A percentile compares a stretch with the other conserved stretches of the same genome.
Evolutionary conservation across 2,329 filamentous ascomycete genomes (phyloP).

Genomic region (Calonectria leucothoes): DNA sequence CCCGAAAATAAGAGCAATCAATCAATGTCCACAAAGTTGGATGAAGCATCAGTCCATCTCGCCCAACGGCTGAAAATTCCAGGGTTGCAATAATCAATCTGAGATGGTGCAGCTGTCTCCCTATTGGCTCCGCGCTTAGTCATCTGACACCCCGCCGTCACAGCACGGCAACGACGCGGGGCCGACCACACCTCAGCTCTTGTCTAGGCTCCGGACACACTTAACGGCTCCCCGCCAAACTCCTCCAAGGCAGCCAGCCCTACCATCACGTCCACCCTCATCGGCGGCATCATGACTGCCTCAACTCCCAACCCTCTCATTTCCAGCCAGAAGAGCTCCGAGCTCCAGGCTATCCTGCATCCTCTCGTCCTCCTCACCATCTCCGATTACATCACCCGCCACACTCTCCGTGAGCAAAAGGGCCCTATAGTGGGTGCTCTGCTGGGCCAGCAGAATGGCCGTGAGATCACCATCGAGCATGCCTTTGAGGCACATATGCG

Average conservation of each 20-base stretch:
- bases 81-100: conserved; percentile 24
- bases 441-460: conserved; percentile 91
- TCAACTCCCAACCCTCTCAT: conserved; percentile 66
- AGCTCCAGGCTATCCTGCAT: conserved; percentile 87
- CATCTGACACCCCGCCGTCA: conserved; percentile 10
- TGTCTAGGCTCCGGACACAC: not conserved
- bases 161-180: conserved; percentile 16
- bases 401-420: conserved; percentile 79
- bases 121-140: conserved; percentile 16
- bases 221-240: not conserved
- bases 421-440: conserved; percentile 88
- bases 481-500: conserved; percentile 84
- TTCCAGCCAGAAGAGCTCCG: conserved; percentile 74
- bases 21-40: conserved; percentile 4
- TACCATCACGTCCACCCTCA: not conserved
- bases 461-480: conserved; percentile 91
- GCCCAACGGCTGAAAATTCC: conserved; percentile 17
- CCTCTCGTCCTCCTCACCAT: conserved; percentile 96
- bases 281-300: conserved; percentile 58
- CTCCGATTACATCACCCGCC: conserved; percentile 95
- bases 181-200: not conserved
- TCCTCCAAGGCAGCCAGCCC: not conserved
- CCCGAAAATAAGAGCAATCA: conserved; percentile 5
- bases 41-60: conserved; percentile 23
- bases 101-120: conserved; percentile 14